Evolutionary conservation across 2,329 filamentous ascomycete genomes (phyloP).

Genomic region (Beauveria rudraprayagi): DNA sequence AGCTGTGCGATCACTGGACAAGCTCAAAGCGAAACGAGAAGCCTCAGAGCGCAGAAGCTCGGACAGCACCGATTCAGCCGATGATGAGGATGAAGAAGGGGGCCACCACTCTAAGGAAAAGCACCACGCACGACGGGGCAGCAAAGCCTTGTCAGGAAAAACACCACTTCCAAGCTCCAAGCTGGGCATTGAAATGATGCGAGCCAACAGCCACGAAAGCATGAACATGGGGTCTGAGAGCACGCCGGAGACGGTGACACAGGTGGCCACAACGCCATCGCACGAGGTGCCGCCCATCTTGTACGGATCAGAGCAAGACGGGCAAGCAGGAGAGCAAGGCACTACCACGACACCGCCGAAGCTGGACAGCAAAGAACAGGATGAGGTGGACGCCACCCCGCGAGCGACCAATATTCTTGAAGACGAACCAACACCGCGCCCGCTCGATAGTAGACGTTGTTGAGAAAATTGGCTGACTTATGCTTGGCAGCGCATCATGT

Average conservation of each 20-base stretch:
- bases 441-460: constrained; percentile 17
- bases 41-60: constrained; percentile 26
- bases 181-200: constrained; percentile 94
- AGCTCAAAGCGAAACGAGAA: constrained; percentile 58
- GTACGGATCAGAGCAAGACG: constrained; percentile 13
- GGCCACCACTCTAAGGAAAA: constrained; percentile 22
- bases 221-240: constrained; percentile 46
- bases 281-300: constrained; percentile 30
- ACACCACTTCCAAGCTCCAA: constrained; percentile 68
- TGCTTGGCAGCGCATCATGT: background rate
- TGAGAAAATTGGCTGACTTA: background rate
- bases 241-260: constrained; percentile 43
- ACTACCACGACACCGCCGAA: constrained; percentile 6
- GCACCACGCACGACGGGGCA: constrained; percentile 38
- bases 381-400: constrained; percentile 37
- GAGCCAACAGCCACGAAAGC: constrained; percentile 89
- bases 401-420: constrained; percentile 22
- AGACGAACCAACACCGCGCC: constrained; percentile 32
- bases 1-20: constrained; percentile 58
- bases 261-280: constrained; percentile 41
- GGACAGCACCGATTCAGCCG: constrained; percentile 77
- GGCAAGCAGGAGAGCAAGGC: constrained; percentile 12
- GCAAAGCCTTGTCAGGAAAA: constrained; percentile 34
- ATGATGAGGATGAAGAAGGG: constrained; percentile 85
- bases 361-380: background rate